Evolutionary conservation across 768 basidiomycete genomes (phyloP).

Genomic region (Pleurotus eryngii): DNA sequence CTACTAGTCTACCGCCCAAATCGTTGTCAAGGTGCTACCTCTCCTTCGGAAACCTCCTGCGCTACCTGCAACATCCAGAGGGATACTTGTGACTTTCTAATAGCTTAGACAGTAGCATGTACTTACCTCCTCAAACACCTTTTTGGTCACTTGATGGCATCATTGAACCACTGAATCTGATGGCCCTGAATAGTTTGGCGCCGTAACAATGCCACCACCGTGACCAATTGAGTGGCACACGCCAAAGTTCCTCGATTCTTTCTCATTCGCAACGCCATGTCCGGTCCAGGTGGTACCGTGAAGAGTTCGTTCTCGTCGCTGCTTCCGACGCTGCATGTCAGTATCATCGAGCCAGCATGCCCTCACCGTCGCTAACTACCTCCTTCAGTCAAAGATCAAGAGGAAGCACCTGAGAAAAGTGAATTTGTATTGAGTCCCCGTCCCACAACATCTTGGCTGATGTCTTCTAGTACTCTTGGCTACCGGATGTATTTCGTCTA

Average conservation of each 20-base stretch:
- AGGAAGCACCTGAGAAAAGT: constrained; percentile 55
- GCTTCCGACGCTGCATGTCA: constrained; percentile 1
- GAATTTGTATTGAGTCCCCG: background rate
- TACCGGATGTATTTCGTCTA: constrained; percentile 81
- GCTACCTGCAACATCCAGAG: too few relatives aligned
- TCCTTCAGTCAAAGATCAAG: constrained; percentile 36
- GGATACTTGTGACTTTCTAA: too few relatives aligned
- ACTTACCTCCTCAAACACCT: too few relatives aligned
- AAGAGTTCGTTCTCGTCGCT: constrained; percentile 5
- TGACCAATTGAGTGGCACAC: too few relatives aligned
- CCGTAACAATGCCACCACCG: too few relatives aligned
- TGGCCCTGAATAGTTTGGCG: too few relatives aligned
- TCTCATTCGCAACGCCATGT: background rate
- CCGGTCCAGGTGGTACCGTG: background rate
- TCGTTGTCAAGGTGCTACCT: background rate
- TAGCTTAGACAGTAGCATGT: too few relatives aligned
- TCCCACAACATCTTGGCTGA: background rate
- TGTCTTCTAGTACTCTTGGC: constrained; percentile 71
- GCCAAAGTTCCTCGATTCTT: too few relatives aligned
- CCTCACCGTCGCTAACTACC: background rate
- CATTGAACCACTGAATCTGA: too few relatives aligned
- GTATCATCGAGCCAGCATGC: background rate
- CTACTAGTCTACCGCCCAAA: background rate
- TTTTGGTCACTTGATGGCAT: too few relatives aligned
- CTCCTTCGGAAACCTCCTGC: background rate